Percentiles rank a stretch among this genome's conserved stretches.
These are phyloP conservation scores for Bipolaris zeicola DNA, from an alignment of 2,329 filamentous ascomycete genomes.

Conservation along the genomic window DNA sequence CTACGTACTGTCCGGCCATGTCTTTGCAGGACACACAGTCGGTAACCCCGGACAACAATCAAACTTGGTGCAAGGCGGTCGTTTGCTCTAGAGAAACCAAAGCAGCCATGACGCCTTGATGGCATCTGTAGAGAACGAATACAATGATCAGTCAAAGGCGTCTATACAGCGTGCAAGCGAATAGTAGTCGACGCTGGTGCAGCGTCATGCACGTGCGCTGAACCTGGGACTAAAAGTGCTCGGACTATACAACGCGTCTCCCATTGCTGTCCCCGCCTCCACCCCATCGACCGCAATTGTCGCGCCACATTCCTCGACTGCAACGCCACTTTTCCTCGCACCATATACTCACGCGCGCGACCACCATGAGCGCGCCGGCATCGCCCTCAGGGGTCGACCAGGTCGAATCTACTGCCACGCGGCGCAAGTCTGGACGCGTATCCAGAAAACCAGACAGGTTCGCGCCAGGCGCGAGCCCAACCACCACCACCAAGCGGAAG, in stretches of 20 bases:
- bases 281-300: conserved; percentile 27
- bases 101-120: not conserved
- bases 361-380: conserved; percentile 41
- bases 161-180: not conserved
- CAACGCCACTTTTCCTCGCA: conserved; percentile 10
- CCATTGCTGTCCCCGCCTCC: conserved; percentile 25
- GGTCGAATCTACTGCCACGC: conserved; percentile 36
- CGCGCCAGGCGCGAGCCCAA: conserved; percentile 37
- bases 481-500: conserved; percentile 45
- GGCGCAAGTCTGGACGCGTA: conserved; percentile 51
- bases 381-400: conserved; percentile 31
- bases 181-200: conserved; percentile 4
- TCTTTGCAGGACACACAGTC: not conserved
- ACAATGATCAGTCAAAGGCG: not conserved
- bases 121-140: not conserved
- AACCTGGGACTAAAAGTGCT: conserved; percentile 23
- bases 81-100: not conserved
- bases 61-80: not conserved
- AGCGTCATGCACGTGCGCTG: conserved; percentile 17
- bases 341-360: conserved; percentile 22
- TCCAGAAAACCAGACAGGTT: conserved; percentile 45
- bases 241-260: conserved; percentile 24
- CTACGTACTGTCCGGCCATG: not conserved
- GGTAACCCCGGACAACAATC: not conserved
- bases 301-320: conserved; percentile 17